Base-by-base conservation (phyloP, 2,329 filamentous ascomycete species). In the Ascochyta viciae-villosae region DNA sequence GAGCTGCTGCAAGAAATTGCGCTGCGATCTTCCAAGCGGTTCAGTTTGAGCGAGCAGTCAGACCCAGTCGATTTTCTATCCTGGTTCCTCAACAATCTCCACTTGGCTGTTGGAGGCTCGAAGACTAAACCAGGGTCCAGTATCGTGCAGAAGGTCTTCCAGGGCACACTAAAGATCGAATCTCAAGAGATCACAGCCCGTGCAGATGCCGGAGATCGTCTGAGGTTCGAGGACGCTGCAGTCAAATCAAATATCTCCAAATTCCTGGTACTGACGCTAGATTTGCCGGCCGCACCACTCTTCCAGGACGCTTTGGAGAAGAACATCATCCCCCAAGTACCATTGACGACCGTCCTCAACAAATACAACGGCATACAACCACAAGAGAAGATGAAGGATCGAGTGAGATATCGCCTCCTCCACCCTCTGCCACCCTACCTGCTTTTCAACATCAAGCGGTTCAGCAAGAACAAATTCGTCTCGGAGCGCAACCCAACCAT, bases 11-110 rank as follows among this genome's bases (percentile, higher is more conserved):
- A 99, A 77, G 94, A 98, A 74, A 90, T 99, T 61, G 90, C 93
- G 1, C 81, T 97, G 38, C 88, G 88, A 44, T 97, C 93, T 29
- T 93, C 89, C 65, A 97, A 97, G 78, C 91, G 90, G 60, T 99
- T 96, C 79, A 95, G 89, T 5, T 83, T 98, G 44, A 96, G 92
- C 0, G 82, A 87, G 26, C 95, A 98, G 78, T 95, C 93, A 19
- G 95, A 99, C 74, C 95, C 95, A 0, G 92, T 96, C 58, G 95
- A 99, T 42, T 98, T 99, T 70, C 82, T 99, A 41, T 93, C 91
- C 24, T 99, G 95, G 95, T 97, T 98, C 74, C 84, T 99, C 52
- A 98, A 99, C 80, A 91, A 96, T 74, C 84, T 99, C 10, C 95
- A 99, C 74, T 83, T 97, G 15, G 90, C 91, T 19, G 85, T 99